These are phyloP conservation scores for Talaromyces sp. DNA, from an alignment of 2,329 filamentous ascomycete genomes.

Conservation along the genomic window DNA sequence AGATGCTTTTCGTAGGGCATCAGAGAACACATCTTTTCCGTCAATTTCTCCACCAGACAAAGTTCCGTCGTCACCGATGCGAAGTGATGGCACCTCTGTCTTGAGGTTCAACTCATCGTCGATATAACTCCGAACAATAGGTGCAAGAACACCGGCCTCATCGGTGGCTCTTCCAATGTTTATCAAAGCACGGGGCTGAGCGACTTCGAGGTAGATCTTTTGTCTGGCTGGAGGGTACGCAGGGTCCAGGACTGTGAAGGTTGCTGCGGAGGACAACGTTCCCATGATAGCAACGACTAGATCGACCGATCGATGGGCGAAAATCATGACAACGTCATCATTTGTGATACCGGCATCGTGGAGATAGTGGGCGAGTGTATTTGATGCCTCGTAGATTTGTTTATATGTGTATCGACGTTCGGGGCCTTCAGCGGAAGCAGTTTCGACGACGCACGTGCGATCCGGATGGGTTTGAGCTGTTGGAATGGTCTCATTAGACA, in stretches of 20 bases:
- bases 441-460: slow-evolving; percentile 65
- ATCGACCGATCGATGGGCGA: slow-evolving; percentile 76
- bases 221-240: slow-evolving; percentile 77
- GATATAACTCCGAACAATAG: slow-evolving; percentile 65
- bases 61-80: slow-evolving; percentile 66
- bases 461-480: slow-evolving; percentile 61
- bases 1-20: slow-evolving; percentile 36
- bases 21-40: slow-evolving; percentile 65
- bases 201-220: slow-evolving; percentile 77
- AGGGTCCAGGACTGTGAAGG: slow-evolving; percentile 68
- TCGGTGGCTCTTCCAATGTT: slow-evolving; percentile 68
- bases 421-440: slow-evolving; percentile 49
- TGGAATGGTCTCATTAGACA: neutral
- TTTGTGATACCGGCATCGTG: slow-evolving; percentile 67
- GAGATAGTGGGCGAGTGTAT: slow-evolving; percentile 75
- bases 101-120: slow-evolving; percentile 68
- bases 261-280: slow-evolving; percentile 49
- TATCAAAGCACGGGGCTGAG: slow-evolving; percentile 68
- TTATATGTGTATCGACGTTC: slow-evolving; percentile 73
- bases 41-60: slow-evolving; percentile 66
- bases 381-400: slow-evolving; percentile 82
- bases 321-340: slow-evolving; percentile 93
- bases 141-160: slow-evolving; percentile 62
- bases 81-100: slow-evolving; percentile 69
- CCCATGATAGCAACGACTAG: slow-evolving; percentile 79